A percentile compares a stretch with the other conserved stretches of the same genome.
These are phyloP conservation scores for Globisporangium lucens DNA, from an alignment of 352 stramenopile species.

Conservation along the genomic window DNA sequence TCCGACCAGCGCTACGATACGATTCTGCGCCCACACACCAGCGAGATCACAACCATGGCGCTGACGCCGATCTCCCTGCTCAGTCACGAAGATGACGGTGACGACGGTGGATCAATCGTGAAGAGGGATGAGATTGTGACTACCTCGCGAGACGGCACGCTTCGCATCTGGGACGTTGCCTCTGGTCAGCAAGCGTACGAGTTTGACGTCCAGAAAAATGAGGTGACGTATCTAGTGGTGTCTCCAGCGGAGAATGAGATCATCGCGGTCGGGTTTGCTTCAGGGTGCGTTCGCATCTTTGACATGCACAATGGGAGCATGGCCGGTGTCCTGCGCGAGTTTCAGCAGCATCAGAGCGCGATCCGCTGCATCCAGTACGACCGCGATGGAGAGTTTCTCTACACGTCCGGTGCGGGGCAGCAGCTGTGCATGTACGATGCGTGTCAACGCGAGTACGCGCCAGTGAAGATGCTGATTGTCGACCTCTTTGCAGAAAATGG, in stretches of 20 bases:
- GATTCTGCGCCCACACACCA: constrained; percentile 72
- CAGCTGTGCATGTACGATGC: constrained; percentile 71
- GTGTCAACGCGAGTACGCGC: constrained; percentile 39
- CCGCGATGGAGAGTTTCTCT: constrained; percentile 36
- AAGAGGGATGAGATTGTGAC: constrained; percentile 51
- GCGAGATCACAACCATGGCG: constrained; percentile 42
- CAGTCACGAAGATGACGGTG: not conserved
- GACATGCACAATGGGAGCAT: constrained; percentile 36
- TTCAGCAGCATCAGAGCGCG: constrained; percentile 80
- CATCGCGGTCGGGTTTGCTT: constrained; percentile 76
- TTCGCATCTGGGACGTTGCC: constrained; percentile 78
- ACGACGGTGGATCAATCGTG: not conserved
- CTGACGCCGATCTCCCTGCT: constrained; percentile 14
- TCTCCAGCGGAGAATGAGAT: constrained; percentile 34
- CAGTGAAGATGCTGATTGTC: constrained; percentile 66
- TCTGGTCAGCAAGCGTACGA: constrained; percentile 77
- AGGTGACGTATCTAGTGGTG: constrained; percentile 56
- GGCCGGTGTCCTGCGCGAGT: constrained; percentile 55
- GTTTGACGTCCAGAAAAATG: constrained; percentile 73
- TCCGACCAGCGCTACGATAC: constrained; percentile 77
- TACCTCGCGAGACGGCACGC: constrained; percentile 65
- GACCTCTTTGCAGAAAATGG: constrained; percentile 35
- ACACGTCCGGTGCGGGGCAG: constrained; percentile 45
- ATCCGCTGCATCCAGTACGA: constrained; percentile 61
- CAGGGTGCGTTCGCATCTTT: constrained; percentile 84